Base-by-base conservation (phyloP, 164 flowering plant genomes). In the Nymphaea colorata region DNA sequence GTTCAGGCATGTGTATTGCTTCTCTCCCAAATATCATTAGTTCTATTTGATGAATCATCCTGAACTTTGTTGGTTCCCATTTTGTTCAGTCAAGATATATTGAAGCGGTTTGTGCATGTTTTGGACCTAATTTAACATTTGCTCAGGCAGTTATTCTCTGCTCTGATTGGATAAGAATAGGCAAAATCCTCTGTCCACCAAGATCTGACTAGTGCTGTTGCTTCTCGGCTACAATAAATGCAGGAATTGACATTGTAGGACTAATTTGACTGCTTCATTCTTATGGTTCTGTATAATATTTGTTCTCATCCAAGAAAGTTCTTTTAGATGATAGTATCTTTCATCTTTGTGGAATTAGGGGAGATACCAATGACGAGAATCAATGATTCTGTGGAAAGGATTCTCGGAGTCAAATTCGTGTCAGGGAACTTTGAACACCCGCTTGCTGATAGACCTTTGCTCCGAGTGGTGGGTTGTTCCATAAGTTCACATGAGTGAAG, bases 331-430 rank as follows among this genome's bases (percentile, higher is more conserved):
- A 87, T 92, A 94, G 96, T 86, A 63, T 91, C 96, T 68, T 68
- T 69, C 66, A 75, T 79, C 68, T 90, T 79, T 69, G 71, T 82
- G 75, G 66, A 88, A 78, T 79, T 87, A 25, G 91, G 93, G 64
- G 80, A 87, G 65, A 76, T 88, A 69, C 80, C 85, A 18, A 80
- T 86, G 79, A 18, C 78, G 44, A 80, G 96, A 67, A 90, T 92
- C 65, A 85, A 92, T 75, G 98, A 92, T 77, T 94, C 96, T 64
- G 98, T 92, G 41, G 91, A 83, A 75, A 72, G 98, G 45, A 86
- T 92, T 66, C 77, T 92, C 66, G 79, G 95, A 76, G 96, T 92
- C 60, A 92, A 92, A 77, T 92, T 92, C 65, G 79, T 75, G 63
- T 72, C 90, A 41, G 95, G 91, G 68, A 76, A 90, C 71, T 92